Evolutionary conservation across 106 monocot genomes (phyloP), one percentile per base, ranked within the genome.

Genomic region (Dendrobium catenatum): DNA sequence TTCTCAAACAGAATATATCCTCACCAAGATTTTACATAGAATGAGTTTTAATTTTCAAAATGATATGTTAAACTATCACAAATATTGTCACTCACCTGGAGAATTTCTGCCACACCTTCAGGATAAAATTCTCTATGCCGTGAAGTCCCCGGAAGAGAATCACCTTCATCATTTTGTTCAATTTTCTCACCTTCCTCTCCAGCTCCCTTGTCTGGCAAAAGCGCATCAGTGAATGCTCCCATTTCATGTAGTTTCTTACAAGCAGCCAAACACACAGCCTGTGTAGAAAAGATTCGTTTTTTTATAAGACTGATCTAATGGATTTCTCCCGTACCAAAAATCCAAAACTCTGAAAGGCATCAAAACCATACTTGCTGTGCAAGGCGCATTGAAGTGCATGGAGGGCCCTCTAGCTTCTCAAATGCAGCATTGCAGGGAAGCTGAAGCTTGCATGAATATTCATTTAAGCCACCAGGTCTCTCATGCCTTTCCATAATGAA

Each of bases 181-280:
- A 79, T 68, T 66, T 95, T 95, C 76, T 95, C 93, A 73, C 84
- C 90, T 73, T 95, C 88, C 68, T 91, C 89, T 49, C 89, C 88
- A 61, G 83, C 93, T 80, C 98, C 98, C 74, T 90, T 94, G 75
- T 99, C 98, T 24, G 98, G 98, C 81, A 99, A 86, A 84, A 99
- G 93, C 93, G 91, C 93, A 76, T 99, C 98, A 75, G 95, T 99
- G 84, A 99, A 99, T 74, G 93, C 98, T 29, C 91, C 98, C 98
- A 99, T 91, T 89, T 99, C 98, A 91, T 99, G 98, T 75, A 99
- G 86, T 58, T 93, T 99, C 88, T 93, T 95, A 84, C 98, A 99
- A 77, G 93, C 98, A 87, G 91, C 95, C 82, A 99, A 90, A 83
- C 93, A 95, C 68, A 99, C 98, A 83, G 95, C 95, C 98, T 99